Percentiles rank a stretch among this genome's conserved stretches.
These are phyloP conservation scores for Magnusiomyces ingens DNA, from an alignment of 1,139 yeast genomes.

Conservation along the genomic window DNA sequence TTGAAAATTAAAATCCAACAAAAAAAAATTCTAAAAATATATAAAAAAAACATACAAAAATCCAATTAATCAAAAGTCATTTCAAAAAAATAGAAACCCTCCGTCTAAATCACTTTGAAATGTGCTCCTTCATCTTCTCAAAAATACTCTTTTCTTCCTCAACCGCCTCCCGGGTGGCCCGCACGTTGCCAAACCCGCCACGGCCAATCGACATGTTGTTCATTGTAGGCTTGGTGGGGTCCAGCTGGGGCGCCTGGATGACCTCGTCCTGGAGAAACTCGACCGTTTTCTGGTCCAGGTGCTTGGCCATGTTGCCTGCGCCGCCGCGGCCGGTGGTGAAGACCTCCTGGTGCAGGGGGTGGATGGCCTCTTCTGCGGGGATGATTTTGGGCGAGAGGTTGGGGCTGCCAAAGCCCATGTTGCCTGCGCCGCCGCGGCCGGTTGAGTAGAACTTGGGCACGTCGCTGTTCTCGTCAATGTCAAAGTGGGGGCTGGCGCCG, in stretches of 20 bases:
- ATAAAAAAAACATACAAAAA: too few relatives aligned
- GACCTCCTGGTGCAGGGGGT: conserved; percentile 55
- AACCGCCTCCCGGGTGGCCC: conserved; percentile 23
- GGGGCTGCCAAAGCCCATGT: conserved; percentile 46
- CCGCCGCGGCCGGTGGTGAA: conserved; percentile 80
- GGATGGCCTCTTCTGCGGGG: conserved; percentile 34
- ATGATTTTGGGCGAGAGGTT: conserved; percentile 41
- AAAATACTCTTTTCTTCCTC: conserved; percentile 17
- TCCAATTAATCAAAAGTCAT: too few relatives aligned
- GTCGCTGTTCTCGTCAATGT: not conserved
- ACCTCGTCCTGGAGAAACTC: conserved; percentile 66
- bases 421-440: conserved; percentile 80
- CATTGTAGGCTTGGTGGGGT: conserved; percentile 21
- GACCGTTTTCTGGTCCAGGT: conserved; percentile 28
- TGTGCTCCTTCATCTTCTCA: conserved; percentile 15
- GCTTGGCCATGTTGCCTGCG: conserved; percentile 63
- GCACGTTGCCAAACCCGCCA: conserved; percentile 37
- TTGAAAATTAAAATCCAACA: too few relatives aligned
- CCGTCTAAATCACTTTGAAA: too few relatives aligned
- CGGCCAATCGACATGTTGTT: conserved; percentile 33
- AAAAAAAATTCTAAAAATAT: too few relatives aligned
- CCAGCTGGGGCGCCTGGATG: conserved; percentile 25
- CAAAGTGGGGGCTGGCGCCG: too few relatives aligned
- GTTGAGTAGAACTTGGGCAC: conserved; percentile 40
- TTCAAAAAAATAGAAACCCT: too few relatives aligned